A percentile compares a stretch with the other conserved stretches of the same genome.
phyloP scores from a whole-genome alignment of 768 basidiomycete genomes.

The Lentinula detonsa region DNA sequence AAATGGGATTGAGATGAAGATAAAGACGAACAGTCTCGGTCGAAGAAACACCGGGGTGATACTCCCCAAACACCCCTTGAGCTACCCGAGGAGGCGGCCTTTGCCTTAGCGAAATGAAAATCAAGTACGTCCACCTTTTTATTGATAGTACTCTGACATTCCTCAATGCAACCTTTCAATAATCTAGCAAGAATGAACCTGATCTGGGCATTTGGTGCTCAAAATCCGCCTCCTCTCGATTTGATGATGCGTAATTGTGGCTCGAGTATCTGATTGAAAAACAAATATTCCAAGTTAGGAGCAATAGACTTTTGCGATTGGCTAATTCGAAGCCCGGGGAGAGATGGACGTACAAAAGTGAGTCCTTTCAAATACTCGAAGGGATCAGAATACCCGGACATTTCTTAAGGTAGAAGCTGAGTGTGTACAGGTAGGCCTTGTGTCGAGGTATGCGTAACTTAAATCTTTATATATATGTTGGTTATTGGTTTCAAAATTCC shows the following conservation, averaged over 20 bases:
- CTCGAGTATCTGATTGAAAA: background rate
- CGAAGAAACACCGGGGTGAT: slow-evolving; percentile 42
- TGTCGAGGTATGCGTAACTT: no score
- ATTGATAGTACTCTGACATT: no score
- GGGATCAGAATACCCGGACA: background rate
- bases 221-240: slow-evolving; percentile 32
- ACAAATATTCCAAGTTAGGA: background rate
- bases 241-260: slow-evolving; percentile 12
- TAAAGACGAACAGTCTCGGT: slow-evolving; percentile 31
- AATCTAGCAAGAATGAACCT: slow-evolving; percentile 32
- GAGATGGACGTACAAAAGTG: background rate
- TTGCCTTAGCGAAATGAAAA: background rate
- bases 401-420: no score
- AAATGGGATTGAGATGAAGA: slow-evolving; percentile 35
- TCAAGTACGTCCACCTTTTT: no score
- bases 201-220: slow-evolving; percentile 55
- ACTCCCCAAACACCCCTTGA: slow-evolving; percentile 19
- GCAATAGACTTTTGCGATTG: background rate
- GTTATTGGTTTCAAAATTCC: no score
- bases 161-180: slow-evolving; percentile 13
- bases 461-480: no score
- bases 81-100: slow-evolving; percentile 16
- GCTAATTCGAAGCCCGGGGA: no score
- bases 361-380: background rate
- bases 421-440: no score